Evolutionary conservation across 2,329 filamentous ascomycete genomes (phyloP).

Genomic region (Teratosphaeriaceae sp.): DNA sequence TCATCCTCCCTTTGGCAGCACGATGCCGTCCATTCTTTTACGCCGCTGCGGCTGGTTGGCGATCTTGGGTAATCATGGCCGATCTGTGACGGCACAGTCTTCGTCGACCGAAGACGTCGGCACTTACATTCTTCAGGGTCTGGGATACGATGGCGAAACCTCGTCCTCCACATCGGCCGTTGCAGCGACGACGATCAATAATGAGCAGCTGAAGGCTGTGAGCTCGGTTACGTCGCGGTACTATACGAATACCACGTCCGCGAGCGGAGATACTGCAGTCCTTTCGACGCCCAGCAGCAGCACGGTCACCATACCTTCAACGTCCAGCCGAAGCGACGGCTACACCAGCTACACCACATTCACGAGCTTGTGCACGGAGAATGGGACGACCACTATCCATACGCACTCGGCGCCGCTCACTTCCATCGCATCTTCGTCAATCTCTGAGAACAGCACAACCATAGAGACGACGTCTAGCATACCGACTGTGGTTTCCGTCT

Average conservation of each 20-base stretch:
- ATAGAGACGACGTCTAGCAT: too few species aligned
- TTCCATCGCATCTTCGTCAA: neutral
- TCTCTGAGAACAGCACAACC: too few species aligned
- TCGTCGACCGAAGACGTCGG: neutral
- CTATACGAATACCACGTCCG: neutral
- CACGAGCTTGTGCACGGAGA: constrained; percentile 3
- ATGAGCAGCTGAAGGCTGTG: neutral
- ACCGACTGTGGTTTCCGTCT: too few species aligned
- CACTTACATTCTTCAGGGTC: neutral
- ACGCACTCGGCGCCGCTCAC: constrained; percentile 3
- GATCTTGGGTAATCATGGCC: neutral
- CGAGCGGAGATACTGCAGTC: neutral
- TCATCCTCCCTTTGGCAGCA: neutral
- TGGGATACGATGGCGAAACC: neutral
- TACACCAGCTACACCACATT: constrained; percentile 2
- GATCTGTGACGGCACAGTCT: neutral
- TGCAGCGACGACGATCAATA: neutral
- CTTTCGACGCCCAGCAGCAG: neutral
- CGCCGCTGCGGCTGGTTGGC: neutral
- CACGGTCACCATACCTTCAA: neutral
- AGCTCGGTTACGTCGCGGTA: neutral
- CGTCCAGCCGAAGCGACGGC: neutral
- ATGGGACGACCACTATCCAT: constrained; percentile 2
- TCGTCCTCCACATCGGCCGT: neutral
- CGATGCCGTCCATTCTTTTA: constrained; percentile 1